phyloP scores from a whole-genome alignment of 495 filamentous ascomycete species.

The Penicillium herquei region DNA sequence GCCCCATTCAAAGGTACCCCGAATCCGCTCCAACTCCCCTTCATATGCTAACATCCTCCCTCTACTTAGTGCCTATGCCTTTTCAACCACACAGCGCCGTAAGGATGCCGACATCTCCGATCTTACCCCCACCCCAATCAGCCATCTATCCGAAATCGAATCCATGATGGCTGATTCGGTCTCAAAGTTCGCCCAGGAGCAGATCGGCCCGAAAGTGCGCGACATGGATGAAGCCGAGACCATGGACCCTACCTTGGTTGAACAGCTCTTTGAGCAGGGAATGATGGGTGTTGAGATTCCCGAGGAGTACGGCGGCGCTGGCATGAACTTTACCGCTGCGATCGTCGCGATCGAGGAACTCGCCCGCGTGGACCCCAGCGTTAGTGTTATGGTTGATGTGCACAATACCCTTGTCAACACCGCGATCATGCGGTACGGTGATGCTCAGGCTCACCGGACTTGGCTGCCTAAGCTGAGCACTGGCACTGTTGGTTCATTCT shows the following conservation, averaged over 20 bases:
- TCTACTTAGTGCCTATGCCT: slow-evolving; percentile 54
- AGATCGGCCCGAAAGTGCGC: slow-evolving; percentile 86
- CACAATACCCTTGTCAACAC: slow-evolving; percentile 99
- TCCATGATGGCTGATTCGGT: slow-evolving; percentile 84
- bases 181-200: slow-evolving; percentile 83
- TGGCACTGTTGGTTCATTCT: slow-evolving; percentile 91
- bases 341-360: slow-evolving; percentile 97
- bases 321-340: slow-evolving; percentile 97
- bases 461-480: slow-evolving; percentile 88
- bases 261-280: slow-evolving; percentile 95
- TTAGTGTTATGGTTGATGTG: slow-evolving; percentile 89
- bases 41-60: background rate
- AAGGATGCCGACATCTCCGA: slow-evolving; percentile 62
- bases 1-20: slow-evolving; percentile 45
- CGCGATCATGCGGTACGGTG: slow-evolving; percentile 82
- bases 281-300: slow-evolving; percentile 97
- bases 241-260: slow-evolving; percentile 87
- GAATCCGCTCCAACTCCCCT: background rate
- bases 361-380: slow-evolving; percentile 89
- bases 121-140: slow-evolving; percentile 87
- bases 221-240: slow-evolving; percentile 97
- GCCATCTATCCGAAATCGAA: slow-evolving; percentile 89
- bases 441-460: slow-evolving; percentile 68
- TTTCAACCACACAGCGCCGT: slow-evolving; percentile 67
- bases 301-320: slow-evolving; percentile 92